Conservation (phyloP, 2,329 filamentous ascomycete species). For the Grosmannia huntii region DNA sequence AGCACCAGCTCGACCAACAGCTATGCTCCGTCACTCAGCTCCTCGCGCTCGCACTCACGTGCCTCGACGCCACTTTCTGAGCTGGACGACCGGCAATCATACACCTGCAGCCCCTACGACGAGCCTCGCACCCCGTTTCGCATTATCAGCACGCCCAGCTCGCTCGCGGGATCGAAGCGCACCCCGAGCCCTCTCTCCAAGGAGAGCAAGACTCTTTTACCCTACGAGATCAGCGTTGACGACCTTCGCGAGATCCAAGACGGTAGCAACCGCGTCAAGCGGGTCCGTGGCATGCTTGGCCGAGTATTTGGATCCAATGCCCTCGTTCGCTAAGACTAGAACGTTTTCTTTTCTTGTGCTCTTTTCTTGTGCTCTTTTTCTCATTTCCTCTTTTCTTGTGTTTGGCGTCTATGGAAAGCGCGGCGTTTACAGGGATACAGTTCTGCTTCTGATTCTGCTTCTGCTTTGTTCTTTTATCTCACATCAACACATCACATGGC, state of each 20-base stretch:
- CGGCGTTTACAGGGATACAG: slow-evolving; percentile 1
- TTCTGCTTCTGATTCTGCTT: background rate
- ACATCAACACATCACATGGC: background rate
- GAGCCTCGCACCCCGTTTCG: slow-evolving; percentile 36
- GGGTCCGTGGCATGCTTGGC: slow-evolving; percentile 38
- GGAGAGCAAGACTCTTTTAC: slow-evolving; percentile 23
- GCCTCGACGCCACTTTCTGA: slow-evolving; percentile 37
- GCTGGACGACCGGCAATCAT: slow-evolving; percentile 25
- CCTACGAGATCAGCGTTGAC: slow-evolving; percentile 42
- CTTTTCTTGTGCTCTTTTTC: background rate
- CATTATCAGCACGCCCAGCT: slow-evolving; percentile 14
- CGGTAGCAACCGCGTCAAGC: slow-evolving; percentile 32
- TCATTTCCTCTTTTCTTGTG: background rate
- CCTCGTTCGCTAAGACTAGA: slow-evolving; percentile 20
- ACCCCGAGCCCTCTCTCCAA: slow-evolving; percentile 7
- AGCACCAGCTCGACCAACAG: slow-evolving; percentile 31
- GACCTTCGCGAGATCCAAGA: slow-evolving; percentile 38
- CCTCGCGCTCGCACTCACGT: slow-evolving; percentile 30
- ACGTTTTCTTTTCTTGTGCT: background rate
- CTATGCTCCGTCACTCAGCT: slow-evolving; percentile 32
- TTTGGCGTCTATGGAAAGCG: background rate
- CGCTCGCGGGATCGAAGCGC: slow-evolving; percentile 10
- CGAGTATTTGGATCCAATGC: slow-evolving; percentile 34
- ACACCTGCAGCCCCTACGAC: slow-evolving; percentile 27
- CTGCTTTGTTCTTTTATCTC: background rate